phyloP scores from a whole-genome alignment of 2,329 filamentous ascomycete genomes.

The Colletotrichum sp. region DNA sequence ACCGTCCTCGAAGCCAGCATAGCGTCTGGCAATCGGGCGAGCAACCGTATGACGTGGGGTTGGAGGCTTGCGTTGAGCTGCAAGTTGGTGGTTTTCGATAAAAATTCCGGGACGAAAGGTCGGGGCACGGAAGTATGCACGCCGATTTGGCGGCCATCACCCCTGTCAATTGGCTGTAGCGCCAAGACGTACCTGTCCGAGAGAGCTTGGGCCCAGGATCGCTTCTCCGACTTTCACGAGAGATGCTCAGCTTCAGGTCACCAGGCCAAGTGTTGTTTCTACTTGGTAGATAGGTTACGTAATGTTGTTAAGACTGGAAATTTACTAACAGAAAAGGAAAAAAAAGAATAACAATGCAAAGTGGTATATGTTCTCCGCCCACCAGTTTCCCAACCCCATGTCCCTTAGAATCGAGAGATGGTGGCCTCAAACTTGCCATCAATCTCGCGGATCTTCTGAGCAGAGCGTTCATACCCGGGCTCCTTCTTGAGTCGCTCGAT shows the following conservation, averaged over 20 bases:
- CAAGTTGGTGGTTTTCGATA: neutral
- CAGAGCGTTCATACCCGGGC: slow-evolving; percentile 52
- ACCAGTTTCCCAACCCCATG: neutral
- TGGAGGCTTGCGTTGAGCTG: neutral
- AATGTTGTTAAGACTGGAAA: neutral
- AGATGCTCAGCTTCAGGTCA: neutral
- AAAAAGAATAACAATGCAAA: neutral
- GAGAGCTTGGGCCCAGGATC: slow-evolving; percentile 1
- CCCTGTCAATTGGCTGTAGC: neutral
- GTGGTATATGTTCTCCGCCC: neutral
- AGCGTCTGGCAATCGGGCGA: neutral
- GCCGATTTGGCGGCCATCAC: neutral
- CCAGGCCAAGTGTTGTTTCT: neutral
- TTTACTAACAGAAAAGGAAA: neutral
- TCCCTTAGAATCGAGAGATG: neutral
- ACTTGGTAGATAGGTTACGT: neutral
- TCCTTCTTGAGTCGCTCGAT: slow-evolving; percentile 49
- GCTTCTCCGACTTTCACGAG: neutral
- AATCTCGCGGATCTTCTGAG: slow-evolving; percentile 54
- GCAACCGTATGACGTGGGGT: neutral
- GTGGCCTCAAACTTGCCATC: slow-evolving; percentile 42
- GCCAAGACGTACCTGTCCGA: neutral
- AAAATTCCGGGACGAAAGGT: neutral
- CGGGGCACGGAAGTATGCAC: neutral
- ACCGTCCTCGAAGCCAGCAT: slow-evolving; percentile 40